These are phyloP conservation scores for Kuraishia capsulata DNA, from an alignment of 805 yeast genomes.

Conservation along the genomic window DNA sequence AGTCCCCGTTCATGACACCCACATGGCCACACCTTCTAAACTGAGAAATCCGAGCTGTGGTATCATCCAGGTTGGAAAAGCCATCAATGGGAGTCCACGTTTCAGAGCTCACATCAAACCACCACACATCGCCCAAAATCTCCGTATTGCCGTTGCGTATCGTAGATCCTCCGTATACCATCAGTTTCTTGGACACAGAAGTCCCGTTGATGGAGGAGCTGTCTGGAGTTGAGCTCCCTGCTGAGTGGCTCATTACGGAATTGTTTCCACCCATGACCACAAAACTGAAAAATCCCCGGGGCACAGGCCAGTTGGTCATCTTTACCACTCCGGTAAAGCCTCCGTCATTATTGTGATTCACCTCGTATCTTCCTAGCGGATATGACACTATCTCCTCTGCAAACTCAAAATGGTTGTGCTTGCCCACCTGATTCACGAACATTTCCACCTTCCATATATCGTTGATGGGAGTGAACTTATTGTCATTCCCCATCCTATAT, in stretches of 20 bases:
- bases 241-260: background rate
- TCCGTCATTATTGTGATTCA: background rate
- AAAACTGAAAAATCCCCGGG: constrained; percentile 8
- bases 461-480: constrained; percentile 20
- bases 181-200: constrained; percentile 10
- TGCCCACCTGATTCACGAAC: constrained; percentile 25
- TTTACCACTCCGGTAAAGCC: constrained; percentile 16
- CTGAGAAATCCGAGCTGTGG: background rate
- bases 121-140: constrained; percentile 41
- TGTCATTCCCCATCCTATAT: constrained; percentile 20
- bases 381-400: constrained; percentile 4
- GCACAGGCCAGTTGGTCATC: constrained; percentile 7
- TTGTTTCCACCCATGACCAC: background rate
- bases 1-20: background rate
- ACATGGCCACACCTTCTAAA: constrained; percentile 1
- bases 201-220: constrained; percentile 1
- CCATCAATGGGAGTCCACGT: constrained; percentile 25
- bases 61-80: constrained; percentile 14
- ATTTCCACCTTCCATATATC: constrained; percentile 34
- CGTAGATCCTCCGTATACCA: constrained; percentile 24
- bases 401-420: constrained; percentile 14
- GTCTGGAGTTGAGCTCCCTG: constrained; percentile 4
- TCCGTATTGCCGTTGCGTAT: constrained; percentile 11
- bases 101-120: constrained; percentile 34
- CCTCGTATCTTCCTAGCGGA: constrained; percentile 16